Percentiles rank a stretch among this genome's conserved stretches.
Conservation (phyloP, 108 stramenopile species). For the Fistulifera solaris region DNA sequence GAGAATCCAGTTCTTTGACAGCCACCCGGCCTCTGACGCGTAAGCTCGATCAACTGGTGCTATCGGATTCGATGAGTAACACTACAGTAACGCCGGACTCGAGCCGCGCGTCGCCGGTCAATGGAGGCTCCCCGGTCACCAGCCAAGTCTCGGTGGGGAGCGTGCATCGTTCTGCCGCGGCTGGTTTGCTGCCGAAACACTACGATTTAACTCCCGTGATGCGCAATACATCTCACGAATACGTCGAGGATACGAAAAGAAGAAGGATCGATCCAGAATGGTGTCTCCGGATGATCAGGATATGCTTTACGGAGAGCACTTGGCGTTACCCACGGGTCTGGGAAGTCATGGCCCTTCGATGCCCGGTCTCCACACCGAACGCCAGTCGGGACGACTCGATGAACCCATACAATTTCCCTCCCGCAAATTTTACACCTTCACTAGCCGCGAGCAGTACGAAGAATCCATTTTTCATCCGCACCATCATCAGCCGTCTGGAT, state of each 20-base stretch:
- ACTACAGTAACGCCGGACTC: too few species aligned
- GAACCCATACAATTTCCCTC: too few species aligned
- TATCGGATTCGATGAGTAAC: too few species aligned
- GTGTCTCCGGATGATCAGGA: slow-evolving; percentile 8
- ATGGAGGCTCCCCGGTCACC: too few species aligned
- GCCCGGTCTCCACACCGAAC: too few species aligned
- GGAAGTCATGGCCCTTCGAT: not conserved
- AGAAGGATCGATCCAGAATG: not conserved
- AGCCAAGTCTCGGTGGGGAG: too few species aligned
- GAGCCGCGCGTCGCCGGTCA: too few species aligned
- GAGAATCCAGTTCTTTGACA: too few species aligned
- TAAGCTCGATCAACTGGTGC: too few species aligned
- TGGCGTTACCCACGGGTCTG: slow-evolving; percentile 1
- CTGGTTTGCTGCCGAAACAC: not conserved
- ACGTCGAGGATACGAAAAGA: not conserved
- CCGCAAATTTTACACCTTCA: not conserved
- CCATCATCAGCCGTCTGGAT: not conserved
- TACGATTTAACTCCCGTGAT: slow-evolving; percentile 5
- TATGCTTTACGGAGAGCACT: slow-evolving; percentile 7
- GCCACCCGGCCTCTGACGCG: too few species aligned
- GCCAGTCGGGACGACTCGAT: too few species aligned
- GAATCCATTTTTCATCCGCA: not conserved
- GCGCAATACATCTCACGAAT: not conserved
- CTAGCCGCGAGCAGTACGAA: slow-evolving; percentile 4
- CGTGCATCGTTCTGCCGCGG: too few species aligned